A percentile compares a stretch with the other conserved stretches of the same genome.
Evolutionary conservation across 2,329 filamentous ascomycete genomes (phyloP).

Genomic region (Elsinoe perseae): DNA sequence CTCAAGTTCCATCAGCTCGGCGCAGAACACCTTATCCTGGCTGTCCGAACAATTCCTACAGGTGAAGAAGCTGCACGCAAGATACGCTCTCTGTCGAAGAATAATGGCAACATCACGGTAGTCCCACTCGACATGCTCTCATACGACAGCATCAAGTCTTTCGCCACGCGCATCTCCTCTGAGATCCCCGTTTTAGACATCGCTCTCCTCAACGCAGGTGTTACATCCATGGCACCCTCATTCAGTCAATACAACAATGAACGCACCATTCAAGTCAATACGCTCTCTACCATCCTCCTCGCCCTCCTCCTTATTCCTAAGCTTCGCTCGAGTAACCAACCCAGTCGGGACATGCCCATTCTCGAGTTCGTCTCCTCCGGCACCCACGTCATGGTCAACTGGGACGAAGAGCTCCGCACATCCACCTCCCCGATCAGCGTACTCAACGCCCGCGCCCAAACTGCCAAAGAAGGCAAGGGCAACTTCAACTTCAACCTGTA

Average conservation of each 20-base stretch:
- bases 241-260: constrained; percentile 33
- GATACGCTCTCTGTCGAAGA: constrained; percentile 24
- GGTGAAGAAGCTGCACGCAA: constrained; percentile 29
- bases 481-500: neutral
- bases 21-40: constrained; percentile 33
- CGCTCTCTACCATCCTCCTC: constrained; percentile 49
- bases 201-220: constrained; percentile 36
- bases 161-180: constrained; percentile 24
- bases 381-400: neutral
- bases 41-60: constrained; percentile 31
- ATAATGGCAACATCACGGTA: constrained; percentile 28
- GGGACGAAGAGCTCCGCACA: neutral
- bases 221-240: constrained; percentile 23
- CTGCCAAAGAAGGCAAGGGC: neutral
- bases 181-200: constrained; percentile 31
- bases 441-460: neutral
- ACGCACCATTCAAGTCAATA: constrained; percentile 49
- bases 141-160: constrained; percentile 22
- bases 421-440: neutral
- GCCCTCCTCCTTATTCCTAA: constrained; percentile 43
- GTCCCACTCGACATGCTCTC: constrained; percentile 24
- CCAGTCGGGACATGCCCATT: constrained; percentile 11
- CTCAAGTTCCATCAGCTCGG: constrained; percentile 32
- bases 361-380: constrained; percentile 14
- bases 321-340: constrained; percentile 23